phyloP scores from a whole-genome alignment of 768 basidiomycete genomes.

The Obba rivulosa region DNA sequence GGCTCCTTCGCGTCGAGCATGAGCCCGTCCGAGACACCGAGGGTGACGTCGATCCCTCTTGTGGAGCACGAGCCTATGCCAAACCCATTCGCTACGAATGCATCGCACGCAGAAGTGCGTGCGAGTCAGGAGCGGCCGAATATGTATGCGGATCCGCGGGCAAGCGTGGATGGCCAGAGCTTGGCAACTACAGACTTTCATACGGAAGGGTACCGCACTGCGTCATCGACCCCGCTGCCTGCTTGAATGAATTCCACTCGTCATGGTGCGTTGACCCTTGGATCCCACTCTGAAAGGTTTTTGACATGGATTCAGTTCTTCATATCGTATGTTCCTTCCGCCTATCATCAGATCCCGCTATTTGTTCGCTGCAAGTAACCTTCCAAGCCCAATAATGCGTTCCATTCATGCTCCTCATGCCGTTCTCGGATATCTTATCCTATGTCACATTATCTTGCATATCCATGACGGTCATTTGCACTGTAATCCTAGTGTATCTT shows the following conservation, averaged over 20 bases:
- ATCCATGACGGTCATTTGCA: too few relatives aligned
- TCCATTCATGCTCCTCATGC: too few relatives aligned
- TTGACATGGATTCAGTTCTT: too few relatives aligned
- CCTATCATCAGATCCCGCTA: too few relatives aligned
- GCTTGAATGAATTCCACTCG: background rate
- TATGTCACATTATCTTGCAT: too few relatives aligned
- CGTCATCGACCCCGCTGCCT: slow-evolving; percentile 13
- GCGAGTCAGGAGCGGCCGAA: background rate
- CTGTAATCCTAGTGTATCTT: too few relatives aligned
- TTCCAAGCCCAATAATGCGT: too few relatives aligned
- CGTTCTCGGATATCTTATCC: too few relatives aligned
- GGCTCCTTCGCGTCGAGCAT: background rate
- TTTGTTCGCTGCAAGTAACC: too few relatives aligned
- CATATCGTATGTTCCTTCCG: too few relatives aligned
- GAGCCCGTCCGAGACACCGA: slow-evolving; percentile 6
- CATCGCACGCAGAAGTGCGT: background rate
- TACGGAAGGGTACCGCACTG: slow-evolving; percentile 12
- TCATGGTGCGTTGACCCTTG: background rate
- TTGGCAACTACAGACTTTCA: slow-evolving; percentile 1
- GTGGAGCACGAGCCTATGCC: slow-evolving; percentile 6
- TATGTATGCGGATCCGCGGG: background rate
- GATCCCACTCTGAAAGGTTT: too few relatives aligned
- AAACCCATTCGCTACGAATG: background rate
- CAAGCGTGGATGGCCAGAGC: slow-evolving; percentile 1
- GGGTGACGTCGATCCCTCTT: slow-evolving; percentile 2